A percentile compares a stretch with the other conserved stretches of the same genome.
These are phyloP conservation scores for Trypanosoma platydactyli DNA, from an alignment of 208 protist genomes.

Conservation along the genomic window DNA sequence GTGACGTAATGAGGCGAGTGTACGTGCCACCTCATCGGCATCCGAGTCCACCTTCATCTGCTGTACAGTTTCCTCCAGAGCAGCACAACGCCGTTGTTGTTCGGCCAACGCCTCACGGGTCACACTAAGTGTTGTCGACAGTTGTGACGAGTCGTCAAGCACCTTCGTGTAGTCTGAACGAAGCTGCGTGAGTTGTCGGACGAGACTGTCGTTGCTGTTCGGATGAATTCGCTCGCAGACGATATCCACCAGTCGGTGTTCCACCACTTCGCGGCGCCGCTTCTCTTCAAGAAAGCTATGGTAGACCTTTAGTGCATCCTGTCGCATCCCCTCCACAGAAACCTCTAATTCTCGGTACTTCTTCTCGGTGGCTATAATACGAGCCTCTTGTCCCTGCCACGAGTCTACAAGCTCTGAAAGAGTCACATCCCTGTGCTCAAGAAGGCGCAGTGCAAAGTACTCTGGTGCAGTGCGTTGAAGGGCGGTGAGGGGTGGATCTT, in stretches of 20 bases:
- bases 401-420: conserved; percentile 78
- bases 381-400: conserved; percentile 63
- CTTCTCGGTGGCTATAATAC: conserved; percentile 42
- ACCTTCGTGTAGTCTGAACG: conserved; percentile 61
- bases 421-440: conserved; percentile 75
- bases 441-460: conserved; percentile 70
- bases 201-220: conserved; percentile 31
- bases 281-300: conserved; percentile 72
- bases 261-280: conserved; percentile 67
- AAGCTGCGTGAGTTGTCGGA: conserved; percentile 54
- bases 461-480: conserved; percentile 45
- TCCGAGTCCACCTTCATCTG: conserved; percentile 60
- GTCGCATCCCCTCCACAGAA: conserved; percentile 41
- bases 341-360: conserved; percentile 38
- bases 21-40: conserved; percentile 54
- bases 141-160: conserved; percentile 74
- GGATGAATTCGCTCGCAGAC: conserved; percentile 63
- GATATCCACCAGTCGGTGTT: conserved; percentile 76
- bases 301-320: conserved; percentile 66
- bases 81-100: conserved; percentile 23
- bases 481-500: conserved; percentile 16
- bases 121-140: conserved; percentile 59
- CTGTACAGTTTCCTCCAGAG: conserved; percentile 31
- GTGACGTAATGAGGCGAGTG: conserved; percentile 49
- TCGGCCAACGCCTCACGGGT: conserved; percentile 44